Base-by-base conservation (phyloP, 176 grass and related monocot genomes). In the Canna indica region DNA sequence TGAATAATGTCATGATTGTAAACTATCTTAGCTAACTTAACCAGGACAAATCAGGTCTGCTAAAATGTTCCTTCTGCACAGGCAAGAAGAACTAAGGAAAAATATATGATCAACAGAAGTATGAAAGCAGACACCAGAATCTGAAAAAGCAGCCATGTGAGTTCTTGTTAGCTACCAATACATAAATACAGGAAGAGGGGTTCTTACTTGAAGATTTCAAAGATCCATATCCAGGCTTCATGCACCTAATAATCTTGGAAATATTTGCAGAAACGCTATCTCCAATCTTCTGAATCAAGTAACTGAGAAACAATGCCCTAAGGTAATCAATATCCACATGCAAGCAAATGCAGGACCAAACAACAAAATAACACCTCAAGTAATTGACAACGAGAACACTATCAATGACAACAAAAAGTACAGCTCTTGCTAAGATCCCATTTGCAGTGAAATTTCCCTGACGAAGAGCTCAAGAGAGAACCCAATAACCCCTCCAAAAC, bases 191-290 rank as follows among this genome's bases (percentile, higher is more conserved):
- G 63, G 44, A 22, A 67, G 60, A 10, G 31, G 20, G 12, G 64
- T 76, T 41, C 20, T 74, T 46, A 31, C 74, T 76, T 35, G 14
- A 76, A 26, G 30, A 66, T 52, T 31, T 6, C 44, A 76, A 65
- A 73, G 8, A 73, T 60, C 39, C 52, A 62, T 62, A 14, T 24
- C 63, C 17, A 38, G 20, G 63, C 34, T n/a, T 41, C 63, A 66
- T 65, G 62, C 62, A 65, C 10, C 32, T 36, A 36, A 36, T 36
- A 3, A 33, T 31, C 27, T 36, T 38, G 18, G 22, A 66, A 66
- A 66, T 4, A 66, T 38, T 36, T 17, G 13, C 20, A 14, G 34
- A 76, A 30, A 48, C 22, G 29, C 30, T 17, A 26, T 28, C 44
- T 66, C 50, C 59, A 67, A 36, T 34, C 61, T 61, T 31, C 41